phyloP scores from a whole-genome alignment of 2,329 filamentous ascomycete species.

The Hypomyces rosellus region DNA sequence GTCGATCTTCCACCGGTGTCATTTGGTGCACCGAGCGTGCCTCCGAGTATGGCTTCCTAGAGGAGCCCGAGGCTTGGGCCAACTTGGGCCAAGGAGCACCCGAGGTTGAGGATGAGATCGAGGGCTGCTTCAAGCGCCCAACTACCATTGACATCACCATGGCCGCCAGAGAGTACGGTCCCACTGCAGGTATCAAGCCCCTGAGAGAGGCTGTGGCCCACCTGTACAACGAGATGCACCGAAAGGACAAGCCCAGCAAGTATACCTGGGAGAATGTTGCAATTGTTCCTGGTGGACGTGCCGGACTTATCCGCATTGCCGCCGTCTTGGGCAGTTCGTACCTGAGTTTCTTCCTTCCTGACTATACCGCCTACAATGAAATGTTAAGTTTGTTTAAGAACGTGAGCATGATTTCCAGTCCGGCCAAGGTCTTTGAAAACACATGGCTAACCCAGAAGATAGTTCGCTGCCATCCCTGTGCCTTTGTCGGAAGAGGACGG shows the following conservation, averaged over 20 bases:
- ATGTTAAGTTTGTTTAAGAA: constrained; percentile 95
- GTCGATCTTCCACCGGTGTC: constrained; percentile 83
- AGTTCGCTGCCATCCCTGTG: constrained; percentile 82
- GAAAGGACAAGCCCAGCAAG: constrained; percentile 77
- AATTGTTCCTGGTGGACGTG: constrained; percentile 89
- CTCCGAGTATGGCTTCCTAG: constrained; percentile 79
- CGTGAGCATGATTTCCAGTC: constrained; percentile 33
- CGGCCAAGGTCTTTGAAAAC: not conserved
- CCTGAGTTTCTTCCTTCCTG: constrained; percentile 86
- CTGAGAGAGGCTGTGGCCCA: constrained; percentile 82
- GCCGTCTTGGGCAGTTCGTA: constrained; percentile 90
- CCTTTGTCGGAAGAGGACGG: constrained; percentile 78
- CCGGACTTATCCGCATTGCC: constrained; percentile 88
- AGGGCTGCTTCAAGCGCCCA: constrained; percentile 80
- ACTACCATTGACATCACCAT: constrained; percentile 70
- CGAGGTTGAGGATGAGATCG: constrained; percentile 88
- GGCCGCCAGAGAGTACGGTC: constrained; percentile 81
- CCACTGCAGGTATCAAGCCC: constrained; percentile 88
- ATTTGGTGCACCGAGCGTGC: constrained; percentile 90
- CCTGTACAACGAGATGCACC: constrained; percentile 89
- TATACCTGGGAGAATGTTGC: constrained; percentile 98
- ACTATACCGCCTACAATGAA: constrained; percentile 97
- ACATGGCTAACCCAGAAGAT: not conserved
- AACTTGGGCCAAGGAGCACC: constrained; percentile 92
- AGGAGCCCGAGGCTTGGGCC: constrained; percentile 78